phyloP scores from a whole-genome alignment of 2,329 filamentous ascomycete genomes.

The Botrytis fabae region DNA sequence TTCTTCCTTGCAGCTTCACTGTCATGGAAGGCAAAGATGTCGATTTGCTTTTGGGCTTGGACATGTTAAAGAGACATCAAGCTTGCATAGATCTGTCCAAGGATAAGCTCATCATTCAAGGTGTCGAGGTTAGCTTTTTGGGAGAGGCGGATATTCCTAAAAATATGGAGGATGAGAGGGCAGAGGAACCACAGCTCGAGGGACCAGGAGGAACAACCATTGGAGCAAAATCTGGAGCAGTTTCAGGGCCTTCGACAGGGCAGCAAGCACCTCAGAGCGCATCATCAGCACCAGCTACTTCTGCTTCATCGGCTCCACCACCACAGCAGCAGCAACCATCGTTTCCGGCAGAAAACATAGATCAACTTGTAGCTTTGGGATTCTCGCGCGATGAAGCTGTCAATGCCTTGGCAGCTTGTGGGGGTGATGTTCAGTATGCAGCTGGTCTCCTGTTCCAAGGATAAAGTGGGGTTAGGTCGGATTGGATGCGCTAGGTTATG shows the following conservation, averaged over 20 bases:
- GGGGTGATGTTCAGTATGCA: conserved; percentile 86
- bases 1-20: conserved; percentile 92
- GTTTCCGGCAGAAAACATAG: conserved; percentile 63
- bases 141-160: conserved; percentile 95
- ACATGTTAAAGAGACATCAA: conserved; percentile 97
- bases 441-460: conserved; percentile 72
- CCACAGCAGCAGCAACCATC: conserved; percentile 36
- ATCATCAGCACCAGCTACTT: conserved; percentile 7
- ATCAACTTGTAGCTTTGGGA: conserved; percentile 74
- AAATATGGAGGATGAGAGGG: conserved; percentile 68
- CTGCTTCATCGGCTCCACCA: conserved; percentile 25
- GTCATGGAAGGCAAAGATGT: conserved; percentile 99
- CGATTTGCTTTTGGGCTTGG: conserved; percentile 86
- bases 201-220: conserved; percentile 89
- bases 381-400: conserved; percentile 76
- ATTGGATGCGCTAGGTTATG: not conserved
- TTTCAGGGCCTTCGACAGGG: conserved; percentile 49
- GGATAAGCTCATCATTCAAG: conserved; percentile 84
- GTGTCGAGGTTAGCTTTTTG: conserved; percentile 84
- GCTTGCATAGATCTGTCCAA: conserved; percentile 85
- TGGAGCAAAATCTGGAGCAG: conserved; percentile 77
- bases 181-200: conserved; percentile 78
- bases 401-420: conserved; percentile 76
- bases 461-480: conserved; percentile 32
- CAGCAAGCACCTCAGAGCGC: conserved; percentile 30